These are phyloP conservation scores for Dorcoceras hygrometricum DNA, from an alignment of 257 asterid species.

Conservation along the genomic window DNA sequence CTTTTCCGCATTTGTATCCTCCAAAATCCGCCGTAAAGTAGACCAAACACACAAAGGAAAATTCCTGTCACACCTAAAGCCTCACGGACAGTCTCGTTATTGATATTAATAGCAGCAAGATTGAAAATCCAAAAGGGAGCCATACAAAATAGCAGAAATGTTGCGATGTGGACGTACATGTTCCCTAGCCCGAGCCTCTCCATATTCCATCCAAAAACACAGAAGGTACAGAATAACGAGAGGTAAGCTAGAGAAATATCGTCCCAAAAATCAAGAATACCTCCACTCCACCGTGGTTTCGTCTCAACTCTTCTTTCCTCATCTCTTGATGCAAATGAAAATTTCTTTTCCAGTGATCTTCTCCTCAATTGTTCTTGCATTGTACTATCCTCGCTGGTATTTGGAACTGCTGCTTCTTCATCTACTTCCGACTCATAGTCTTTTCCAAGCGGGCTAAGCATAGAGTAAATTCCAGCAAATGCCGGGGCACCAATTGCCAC, in stretches of 20 bases:
- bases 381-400: conserved; percentile 31
- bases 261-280: conserved; percentile 82
- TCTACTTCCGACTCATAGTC: conserved; percentile 44
- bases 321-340: conserved; percentile 39
- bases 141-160: conserved; percentile 79
- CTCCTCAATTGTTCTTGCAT: conserved; percentile 28
- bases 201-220: conserved; percentile 98
- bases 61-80: conserved; percentile 68
- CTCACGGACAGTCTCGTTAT: conserved; percentile 60
- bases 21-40: conserved; percentile 93
- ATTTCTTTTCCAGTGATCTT: conserved; percentile 37
- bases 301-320: conserved; percentile 45
- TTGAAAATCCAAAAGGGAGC: conserved; percentile 91
- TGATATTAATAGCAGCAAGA: conserved; percentile 76
- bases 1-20: conserved; percentile 90
- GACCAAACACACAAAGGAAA: conserved; percentile 73
- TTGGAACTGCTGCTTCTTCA: conserved; percentile 54
- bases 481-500: conserved; percentile 54
- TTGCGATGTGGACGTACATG: conserved; percentile 89
- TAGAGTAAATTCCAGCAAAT: conserved; percentile 38
- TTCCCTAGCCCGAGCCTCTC: conserved; percentile 91
- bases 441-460: conserved; percentile 53
- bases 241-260: conserved; percentile 84
- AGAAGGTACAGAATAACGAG: conserved; percentile 75
- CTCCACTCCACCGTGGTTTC: conserved; percentile 80